A percentile compares a stretch with the other conserved stretches of the same genome.
These are phyloP conservation scores for Sanghuangporus weigelae DNA, from an alignment of 1,284 basidiomycete species.

Conservation along the genomic window DNA sequence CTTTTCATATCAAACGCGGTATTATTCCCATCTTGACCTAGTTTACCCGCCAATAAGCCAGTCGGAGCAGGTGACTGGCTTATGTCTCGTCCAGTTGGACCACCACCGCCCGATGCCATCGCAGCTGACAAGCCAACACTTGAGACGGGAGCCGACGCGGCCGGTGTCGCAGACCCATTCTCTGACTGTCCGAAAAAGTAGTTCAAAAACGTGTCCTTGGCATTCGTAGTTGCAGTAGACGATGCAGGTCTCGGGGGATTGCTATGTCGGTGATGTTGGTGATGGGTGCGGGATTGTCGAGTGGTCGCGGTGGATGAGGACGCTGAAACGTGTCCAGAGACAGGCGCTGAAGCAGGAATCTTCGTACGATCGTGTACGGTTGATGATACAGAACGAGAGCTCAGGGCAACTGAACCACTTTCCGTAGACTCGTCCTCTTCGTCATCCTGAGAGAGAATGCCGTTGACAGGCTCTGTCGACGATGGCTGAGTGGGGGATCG, in stretches of 20 bases:
- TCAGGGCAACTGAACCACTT: constrained; percentile 48
- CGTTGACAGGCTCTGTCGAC: constrained; percentile 54
- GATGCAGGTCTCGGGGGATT: constrained; percentile 8
- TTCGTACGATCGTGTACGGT: constrained; percentile 66
- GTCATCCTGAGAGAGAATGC: constrained; percentile 40
- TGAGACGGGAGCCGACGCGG: constrained; percentile 20
- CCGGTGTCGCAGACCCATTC: constrained; percentile 52
- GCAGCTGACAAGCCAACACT: constrained; percentile 19
- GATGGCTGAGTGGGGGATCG: constrained; percentile 37
- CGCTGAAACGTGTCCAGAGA: constrained; percentile 19
- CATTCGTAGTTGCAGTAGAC: constrained; percentile 27
- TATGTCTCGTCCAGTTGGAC: constrained; percentile 56
- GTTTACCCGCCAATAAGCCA: constrained; percentile 62
- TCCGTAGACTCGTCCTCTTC: constrained; percentile 56
- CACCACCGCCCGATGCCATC: constrained; percentile 27
- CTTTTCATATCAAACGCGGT: constrained; percentile 99
- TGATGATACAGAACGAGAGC: constrained; percentile 75
- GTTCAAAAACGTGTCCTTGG: constrained; percentile 88
- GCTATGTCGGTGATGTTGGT: constrained; percentile 7
- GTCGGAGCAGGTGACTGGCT: constrained; percentile 43
- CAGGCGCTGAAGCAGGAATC: constrained; percentile 17
- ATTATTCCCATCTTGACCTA: constrained; percentile 67
- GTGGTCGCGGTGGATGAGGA: constrained; percentile 13
- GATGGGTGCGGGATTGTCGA: constrained; percentile 17
- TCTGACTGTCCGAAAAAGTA: constrained; percentile 93